Evolutionary conservation across 2,329 filamentous ascomycete genomes (phyloP), one percentile per base, ranked within the genome.

Genomic region (Apiospora phragmitis): DNA sequence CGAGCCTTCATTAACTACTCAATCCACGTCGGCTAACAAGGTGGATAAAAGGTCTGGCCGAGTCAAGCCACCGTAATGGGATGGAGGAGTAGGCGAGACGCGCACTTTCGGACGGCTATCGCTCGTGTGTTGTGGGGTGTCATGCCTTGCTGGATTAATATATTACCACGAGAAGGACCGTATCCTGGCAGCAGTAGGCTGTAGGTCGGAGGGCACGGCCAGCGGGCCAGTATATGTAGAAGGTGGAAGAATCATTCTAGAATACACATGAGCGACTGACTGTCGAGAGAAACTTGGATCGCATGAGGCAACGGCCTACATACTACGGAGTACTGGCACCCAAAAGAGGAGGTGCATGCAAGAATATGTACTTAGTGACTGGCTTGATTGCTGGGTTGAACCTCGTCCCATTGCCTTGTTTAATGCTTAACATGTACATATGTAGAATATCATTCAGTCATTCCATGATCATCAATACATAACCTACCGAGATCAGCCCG

Each of bases 31-130:
- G 29, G 29, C 51, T n/a, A 35, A n/a, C 38, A 35, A 35, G 32
- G 55, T 21, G 24, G 29, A 38, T 12, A 38, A 55, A 16, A 62
- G 55, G 55, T 38, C 55, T 38, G 55, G 24, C 55, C 55, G 55
- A 62, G 55, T 62, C 55, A 62, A 62, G 55, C 55, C 32, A 62
- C 9, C 55, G 55, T 62, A 32, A 62, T 62, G 55, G 55, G 55
- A 38, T 21, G 32, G 47, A 21, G 38, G 21, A 14, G 38, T 59
- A 35, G 51, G 51, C 51, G 29, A 35, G 51, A 21, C 29, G 51
- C 51, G 51, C 51, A 16, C 29, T 35, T 7, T 59, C 29, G 12
- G 51, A 21, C 47, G n/a, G 47, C 47, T 59, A 29, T 59, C 51
- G 18, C 51, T 59, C 55, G 29, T 62, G 55, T 62, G 55, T 16